Base-by-base conservation (phyloP, 2,329 filamentous ascomycete species). In the Alternaria sp. region DNA sequence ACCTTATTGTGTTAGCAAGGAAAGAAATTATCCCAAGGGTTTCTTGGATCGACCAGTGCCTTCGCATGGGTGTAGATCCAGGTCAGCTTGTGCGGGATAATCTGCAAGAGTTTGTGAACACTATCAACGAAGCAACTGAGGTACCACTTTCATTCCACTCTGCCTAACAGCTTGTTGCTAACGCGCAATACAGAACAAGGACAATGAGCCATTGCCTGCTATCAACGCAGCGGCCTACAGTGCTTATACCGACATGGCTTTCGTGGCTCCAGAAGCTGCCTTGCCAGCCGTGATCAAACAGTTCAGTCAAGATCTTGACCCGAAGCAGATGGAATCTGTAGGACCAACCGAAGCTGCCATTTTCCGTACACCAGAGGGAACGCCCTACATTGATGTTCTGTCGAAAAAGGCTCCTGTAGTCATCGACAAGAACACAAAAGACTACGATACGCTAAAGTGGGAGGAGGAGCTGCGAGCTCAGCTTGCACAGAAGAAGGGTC, bases 391-490 rank as follows among this genome's bases (percentile, higher is more conserved):
- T 20, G 95, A 99, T 78, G 92, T 98, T 0, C 85, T 99, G 6
- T 92, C 91, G 34, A 94, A 92, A 75, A 96, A 96, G 75, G 83
- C 88, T 1, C 87, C 88, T 59, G 87, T 87, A 38, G 81, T 90
- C 2, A 88, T 93, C 3, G 90, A 93, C 79, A 98, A 97, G 81
- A 97, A 93, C 71, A 90, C 88, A 49, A 97, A 96, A 77, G 95
- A 98, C 75, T 97, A 97, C 71, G 93, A 99, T 70, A 96, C 93
- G 1, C 80, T 97, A 41, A 97, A 97, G 79, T 99, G 96, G 95
- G 95, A 99, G 79, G 91, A 94, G 76, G 95, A 99, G 65, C 84
- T 99, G 7, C 86, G 94, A 58, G 86, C 88, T 39, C 93, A 97
- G 70, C 81, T 99, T 41, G 93, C 94, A n/a, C 86, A 92, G 75